Conservation (phyloP, 768 basidiomycete species). For the Suillus subalutaceus region DNA sequence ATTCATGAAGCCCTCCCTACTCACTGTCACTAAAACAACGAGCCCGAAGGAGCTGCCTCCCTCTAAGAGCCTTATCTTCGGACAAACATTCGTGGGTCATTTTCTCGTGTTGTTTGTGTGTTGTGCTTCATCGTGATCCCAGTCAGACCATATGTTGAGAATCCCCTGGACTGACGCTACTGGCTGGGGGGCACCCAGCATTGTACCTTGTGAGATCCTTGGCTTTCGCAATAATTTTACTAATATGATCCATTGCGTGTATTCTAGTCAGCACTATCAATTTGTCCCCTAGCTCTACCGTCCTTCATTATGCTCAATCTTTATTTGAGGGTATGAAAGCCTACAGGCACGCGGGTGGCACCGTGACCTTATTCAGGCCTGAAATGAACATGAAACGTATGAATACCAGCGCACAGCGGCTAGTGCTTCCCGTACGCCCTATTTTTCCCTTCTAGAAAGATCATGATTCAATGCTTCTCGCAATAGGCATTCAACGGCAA, state of each 20-base stretch:
- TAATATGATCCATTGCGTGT: constrained; percentile 16
- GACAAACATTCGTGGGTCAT: constrained; percentile 74
- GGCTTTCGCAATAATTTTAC: constrained; percentile 1
- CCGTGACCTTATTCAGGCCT: constrained; percentile 84
- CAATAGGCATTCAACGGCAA: constrained; percentile 75
- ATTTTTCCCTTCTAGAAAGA: background rate
- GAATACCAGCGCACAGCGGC: constrained; percentile 79
- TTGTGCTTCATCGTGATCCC: constrained; percentile 15
- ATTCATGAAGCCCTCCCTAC: constrained; percentile 49
- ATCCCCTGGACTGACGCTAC: constrained; percentile 70
- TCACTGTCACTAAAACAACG: constrained; percentile 50
- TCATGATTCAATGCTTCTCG: constrained; percentile 9
- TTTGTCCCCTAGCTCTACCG: constrained; percentile 50
- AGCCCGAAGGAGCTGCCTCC: constrained; percentile 67
- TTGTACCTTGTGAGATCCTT: constrained; percentile 71
- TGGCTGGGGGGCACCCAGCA: constrained; percentile 85
- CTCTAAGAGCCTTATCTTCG: constrained; percentile 74
- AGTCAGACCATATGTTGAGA: constrained; percentile 89
- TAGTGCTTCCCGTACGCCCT: constrained; percentile 70
- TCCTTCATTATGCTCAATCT: constrained; percentile 91
- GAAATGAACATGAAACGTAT: constrained; percentile 98
- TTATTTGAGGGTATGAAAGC: constrained; percentile 96
- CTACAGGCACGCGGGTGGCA: constrained; percentile 73
- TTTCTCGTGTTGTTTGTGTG: constrained; percentile 11
- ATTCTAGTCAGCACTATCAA: constrained; percentile 27